Conservation (phyloP, 2,329 filamentous ascomycete genomes). For the Pseudogymnoascus sp. region DNA sequence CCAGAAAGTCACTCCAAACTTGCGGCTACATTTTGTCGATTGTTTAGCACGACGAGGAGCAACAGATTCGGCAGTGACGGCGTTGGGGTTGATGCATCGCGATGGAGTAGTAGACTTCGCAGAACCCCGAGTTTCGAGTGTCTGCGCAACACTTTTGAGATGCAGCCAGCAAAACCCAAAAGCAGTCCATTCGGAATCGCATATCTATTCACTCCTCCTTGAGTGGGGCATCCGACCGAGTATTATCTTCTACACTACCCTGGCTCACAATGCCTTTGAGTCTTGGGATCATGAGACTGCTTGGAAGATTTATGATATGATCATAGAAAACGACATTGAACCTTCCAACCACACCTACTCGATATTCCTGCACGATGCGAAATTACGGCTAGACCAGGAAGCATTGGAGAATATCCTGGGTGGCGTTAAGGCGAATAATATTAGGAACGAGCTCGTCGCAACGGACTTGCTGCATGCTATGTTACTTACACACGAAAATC, state of each 20-base stretch:
- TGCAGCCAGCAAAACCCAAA: slow-evolving; percentile 27
- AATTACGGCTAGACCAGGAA: slow-evolving; percentile 32
- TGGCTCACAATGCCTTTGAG: slow-evolving; percentile 65
- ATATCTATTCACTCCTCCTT: slow-evolving; percentile 50
- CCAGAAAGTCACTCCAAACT: slow-evolving; percentile 19
- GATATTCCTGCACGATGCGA: slow-evolving; percentile 65
- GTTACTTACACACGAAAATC: slow-evolving; percentile 33
- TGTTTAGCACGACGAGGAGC: slow-evolving; percentile 34
- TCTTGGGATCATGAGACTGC: slow-evolving; percentile 56
- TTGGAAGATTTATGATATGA: slow-evolving; percentile 56
- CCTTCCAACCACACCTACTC: slow-evolving; percentile 62
- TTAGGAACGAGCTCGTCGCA: slow-evolving; percentile 42
- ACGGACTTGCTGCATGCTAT: slow-evolving; percentile 49
- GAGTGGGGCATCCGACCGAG: slow-evolving; percentile 58
- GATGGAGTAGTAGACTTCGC: slow-evolving; percentile 40
- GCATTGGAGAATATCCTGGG: slow-evolving; percentile 49
- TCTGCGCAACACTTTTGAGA: slow-evolving; percentile 41
- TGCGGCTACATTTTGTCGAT: slow-evolving; percentile 24
- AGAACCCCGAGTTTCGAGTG: slow-evolving; percentile 40
- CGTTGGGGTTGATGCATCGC: slow-evolving; percentile 35
- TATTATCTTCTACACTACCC: slow-evolving; percentile 54
- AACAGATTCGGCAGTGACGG: slow-evolving; percentile 38
- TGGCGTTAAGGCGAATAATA: slow-evolving; percentile 41
- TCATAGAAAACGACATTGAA: slow-evolving; percentile 50
- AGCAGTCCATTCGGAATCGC: slow-evolving; percentile 41